Conservation (phyloP, 2,329 filamentous ascomycete species). For the Tolypocladium endophyticum region DNA sequence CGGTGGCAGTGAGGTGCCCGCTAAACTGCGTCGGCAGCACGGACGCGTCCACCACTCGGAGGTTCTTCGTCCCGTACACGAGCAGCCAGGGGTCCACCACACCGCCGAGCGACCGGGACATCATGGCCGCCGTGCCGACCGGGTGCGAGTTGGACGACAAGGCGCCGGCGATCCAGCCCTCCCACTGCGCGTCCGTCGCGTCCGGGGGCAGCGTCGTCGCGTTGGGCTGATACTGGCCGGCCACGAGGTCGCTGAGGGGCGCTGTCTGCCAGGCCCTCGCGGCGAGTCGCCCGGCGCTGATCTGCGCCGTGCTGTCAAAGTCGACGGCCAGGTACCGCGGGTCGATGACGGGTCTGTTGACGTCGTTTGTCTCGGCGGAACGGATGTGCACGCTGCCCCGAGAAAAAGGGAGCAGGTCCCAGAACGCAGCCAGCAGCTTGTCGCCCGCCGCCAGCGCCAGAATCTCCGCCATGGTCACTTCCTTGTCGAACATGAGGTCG, state of each 20-base stretch:
- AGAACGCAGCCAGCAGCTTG: slow-evolving; percentile 25
- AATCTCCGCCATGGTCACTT: slow-evolving; percentile 35
- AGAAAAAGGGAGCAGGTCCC: slow-evolving; percentile 26
- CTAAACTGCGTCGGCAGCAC: slow-evolving; percentile 9
- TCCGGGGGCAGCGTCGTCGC: not conserved
- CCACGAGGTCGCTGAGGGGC: slow-evolving; percentile 7
- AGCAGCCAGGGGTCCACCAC: slow-evolving; percentile 35
- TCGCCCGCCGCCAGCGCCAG: slow-evolving; percentile 22
- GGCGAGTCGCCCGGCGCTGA: slow-evolving; percentile 16
- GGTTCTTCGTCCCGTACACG: slow-evolving; percentile 25
- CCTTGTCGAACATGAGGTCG: slow-evolving; percentile 33
- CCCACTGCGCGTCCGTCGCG: slow-evolving; percentile 7
- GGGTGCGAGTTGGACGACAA: slow-evolving; percentile 29
- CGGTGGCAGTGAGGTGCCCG: slow-evolving; percentile 6
- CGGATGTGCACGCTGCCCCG: slow-evolving; percentile 29
- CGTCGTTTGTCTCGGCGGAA: slow-evolving; percentile 21
- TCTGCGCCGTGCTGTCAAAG: slow-evolving; percentile 21
- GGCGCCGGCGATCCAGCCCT: slow-evolving; percentile 2
- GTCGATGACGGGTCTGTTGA: slow-evolving; percentile 24
- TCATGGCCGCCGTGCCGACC: slow-evolving; percentile 38
- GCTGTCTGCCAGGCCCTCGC: slow-evolving; percentile 19
- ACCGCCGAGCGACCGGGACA: slow-evolving; percentile 35
- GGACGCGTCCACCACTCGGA: slow-evolving; percentile 10
- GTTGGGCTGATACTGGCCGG: not conserved
- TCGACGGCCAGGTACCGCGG: slow-evolving; percentile 23